Percentiles rank a stretch among this genome's conserved stretches.
Evolutionary conservation across 1,284 basidiomycete species (phyloP).

Genomic region (Trametes pubescens): DNA sequence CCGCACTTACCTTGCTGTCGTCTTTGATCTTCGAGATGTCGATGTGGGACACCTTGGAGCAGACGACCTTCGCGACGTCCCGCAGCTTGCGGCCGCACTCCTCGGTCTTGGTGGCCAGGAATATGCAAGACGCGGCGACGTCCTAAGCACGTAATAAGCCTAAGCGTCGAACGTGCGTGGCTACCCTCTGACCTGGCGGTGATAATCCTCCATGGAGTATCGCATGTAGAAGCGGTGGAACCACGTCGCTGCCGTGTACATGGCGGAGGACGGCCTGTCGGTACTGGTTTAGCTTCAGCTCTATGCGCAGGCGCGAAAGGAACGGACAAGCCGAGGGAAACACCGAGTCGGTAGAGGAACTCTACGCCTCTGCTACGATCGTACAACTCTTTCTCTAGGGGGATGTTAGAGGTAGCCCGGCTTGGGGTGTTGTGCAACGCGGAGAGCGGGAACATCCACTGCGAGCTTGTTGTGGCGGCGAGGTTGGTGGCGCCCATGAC

Average conservation of each 20-base stretch:
- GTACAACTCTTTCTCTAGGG: slow-evolving; percentile 72
- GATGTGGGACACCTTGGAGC: slow-evolving; percentile 69
- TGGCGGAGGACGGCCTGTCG: slow-evolving; percentile 74
- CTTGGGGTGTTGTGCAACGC: slow-evolving; percentile 66
- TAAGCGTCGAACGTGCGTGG: slow-evolving; percentile 4
- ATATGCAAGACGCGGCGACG: slow-evolving; percentile 89
- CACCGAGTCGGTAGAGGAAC: slow-evolving; percentile 80
- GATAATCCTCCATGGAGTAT: slow-evolving; percentile 85
- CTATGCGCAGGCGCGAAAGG: neutral
- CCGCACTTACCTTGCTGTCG: slow-evolving; percentile 62
- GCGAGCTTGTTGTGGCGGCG: slow-evolving; percentile 43
- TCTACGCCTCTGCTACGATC: slow-evolving; percentile 82
- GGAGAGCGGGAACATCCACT: slow-evolving; percentile 77
- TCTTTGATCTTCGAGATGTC: slow-evolving; percentile 64
- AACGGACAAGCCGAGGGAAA: slow-evolving; percentile 75
- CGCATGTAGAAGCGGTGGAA: slow-evolving; percentile 97
- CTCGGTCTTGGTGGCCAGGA: slow-evolving; percentile 92
- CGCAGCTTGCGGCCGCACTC: slow-evolving; percentile 89
- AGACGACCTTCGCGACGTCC: slow-evolving; percentile 81
- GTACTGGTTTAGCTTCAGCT: slow-evolving; percentile 22
- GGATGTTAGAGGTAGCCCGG: slow-evolving; percentile 54
- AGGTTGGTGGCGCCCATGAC: slow-evolving; percentile 29
- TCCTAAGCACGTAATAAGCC: slow-evolving; percentile 58
- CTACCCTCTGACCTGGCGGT: slow-evolving; percentile 66
- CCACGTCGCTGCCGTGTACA: slow-evolving; percentile 88